Base-by-base conservation (phyloP, 140 eudicot species). In the Senecio squalidus region DNA sequence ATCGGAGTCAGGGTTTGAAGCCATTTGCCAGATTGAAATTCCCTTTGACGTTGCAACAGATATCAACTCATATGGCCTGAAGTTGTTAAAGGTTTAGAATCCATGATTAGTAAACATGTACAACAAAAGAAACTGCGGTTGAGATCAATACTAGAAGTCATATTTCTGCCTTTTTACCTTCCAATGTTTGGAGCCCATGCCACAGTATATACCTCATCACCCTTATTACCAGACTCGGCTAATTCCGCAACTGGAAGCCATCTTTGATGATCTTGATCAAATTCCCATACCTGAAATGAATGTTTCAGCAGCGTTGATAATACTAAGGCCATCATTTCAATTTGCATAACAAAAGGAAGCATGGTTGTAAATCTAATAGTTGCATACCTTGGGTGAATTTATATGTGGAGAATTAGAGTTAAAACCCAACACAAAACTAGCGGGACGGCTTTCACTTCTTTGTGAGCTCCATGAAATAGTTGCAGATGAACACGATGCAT, bases 161-260 rank as follows among this genome's bases (percentile, higher is more conserved):
- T n/a, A 26, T 44, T 24, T 36, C 5, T 10, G 40, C 28, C 20
- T 15, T 33, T 67, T 23, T 34, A 85, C 99, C 99, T 88, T 76
- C 99, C 96, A 55, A 92, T 77, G 60, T 92, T 92, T 11, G 96
- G 87, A 30, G 99, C 95, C 96, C 96, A 92, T n/a, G 96, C 86
- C 61, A 88, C 82, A 40, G 84, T 23, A 64, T 74, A 75, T 39
- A 92, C 95, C 14, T 47, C 85, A 75, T 84, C 93, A 60, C 67
- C 76, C 61, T 69, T 73, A 62, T 92, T 89, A 57, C 64, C 89
- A 6, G 76, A 68, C 47, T 73, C 75, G 67, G 96, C 83, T 64
- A 92, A 66, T 73, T 87, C 98, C n/a, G 99, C 99, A 75, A 92
- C 99, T 47, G 99, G 95, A 88, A 88, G 94, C 99, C 99, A 92